Conservation (phyloP, 2,329 filamentous ascomycete species). For the Geoglossum cookeanum region DNA sequence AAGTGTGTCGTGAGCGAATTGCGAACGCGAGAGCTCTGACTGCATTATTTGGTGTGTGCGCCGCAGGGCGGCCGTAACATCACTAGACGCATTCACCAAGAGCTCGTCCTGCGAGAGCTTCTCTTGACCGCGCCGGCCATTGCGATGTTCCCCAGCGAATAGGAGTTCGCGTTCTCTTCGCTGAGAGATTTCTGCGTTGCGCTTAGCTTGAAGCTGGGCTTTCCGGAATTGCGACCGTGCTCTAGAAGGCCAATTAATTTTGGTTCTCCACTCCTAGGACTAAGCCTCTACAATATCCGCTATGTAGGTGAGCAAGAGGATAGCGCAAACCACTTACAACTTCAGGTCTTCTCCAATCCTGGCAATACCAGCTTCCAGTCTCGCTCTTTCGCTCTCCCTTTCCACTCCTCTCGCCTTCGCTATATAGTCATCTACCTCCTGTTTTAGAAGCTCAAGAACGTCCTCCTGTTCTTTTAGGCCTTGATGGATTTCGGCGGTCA, state of each 20-base stretch:
- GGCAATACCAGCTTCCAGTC: constrained; percentile 45
- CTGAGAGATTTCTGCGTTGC: constrained; percentile 52
- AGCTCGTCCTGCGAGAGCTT: constrained; percentile 51
- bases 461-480: constrained; percentile 61
- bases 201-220: constrained; percentile 63
- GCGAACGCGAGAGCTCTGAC: constrained; percentile 63
- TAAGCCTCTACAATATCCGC: constrained; percentile 22
- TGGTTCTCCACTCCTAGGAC: neutral
- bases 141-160: constrained; percentile 41
- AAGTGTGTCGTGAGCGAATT: constrained; percentile 78
- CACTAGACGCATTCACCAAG: constrained; percentile 53
- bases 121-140: constrained; percentile 19
- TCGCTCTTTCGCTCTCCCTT: constrained; percentile 41
- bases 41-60: constrained; percentile 77
- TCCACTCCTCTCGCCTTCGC: constrained; percentile 28
- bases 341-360: constrained; percentile 52
- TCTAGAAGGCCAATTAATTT: constrained; percentile 16
- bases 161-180: constrained; percentile 59
- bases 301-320: constrained; percentile 8
- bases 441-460: constrained; percentile 59
- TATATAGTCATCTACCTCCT: constrained; percentile 50
- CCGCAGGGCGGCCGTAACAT: constrained; percentile 68
- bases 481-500: constrained; percentile 63
- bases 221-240: constrained; percentile 54
- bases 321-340: constrained; percentile 30